Base-by-base conservation (phyloP, 441 rosid genomes). In the Rhodomyrtus psidioides region DNA sequence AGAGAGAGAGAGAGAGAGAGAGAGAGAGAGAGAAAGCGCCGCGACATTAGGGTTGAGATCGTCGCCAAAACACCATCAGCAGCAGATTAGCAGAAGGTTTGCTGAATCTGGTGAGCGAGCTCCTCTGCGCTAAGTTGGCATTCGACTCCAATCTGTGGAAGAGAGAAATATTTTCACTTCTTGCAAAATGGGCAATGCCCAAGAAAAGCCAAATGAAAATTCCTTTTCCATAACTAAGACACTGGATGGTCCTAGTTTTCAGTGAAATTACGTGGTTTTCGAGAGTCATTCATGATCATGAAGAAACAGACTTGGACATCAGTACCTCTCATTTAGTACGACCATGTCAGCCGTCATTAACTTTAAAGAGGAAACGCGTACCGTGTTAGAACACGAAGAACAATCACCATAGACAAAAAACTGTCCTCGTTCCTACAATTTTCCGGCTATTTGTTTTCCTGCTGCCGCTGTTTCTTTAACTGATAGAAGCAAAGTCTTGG, bases 101-200 rank as follows among this genome's bases (percentile, higher is more conserved):
- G 95, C 91, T 94, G 99, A 86, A 97, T 92, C 89, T 94, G 96
- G 57, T 95, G 95, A 58, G 98, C 99, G 83, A 97, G 93, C 88
- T 97, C 99, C 85, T 96, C 99, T 2, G 98, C 99, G 83, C 99
- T 96, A 15, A 97, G 96, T 91, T 89, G 98, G 91, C 99, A 97
- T 91, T 95, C 98, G 87, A 95, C 92, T 90, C 99, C 99, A 89
- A 97, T 94, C 99, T 97, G 92, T 83, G 39, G 55, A 51, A 51
- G 53, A 51, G 53, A 51, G 53, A 51, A 51, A 12, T 39, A 39
- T 70, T 3, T 42, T 57, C 81, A 27, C 54, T 19, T 42, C 76
- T 81, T 74, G 83, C 59, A n/a, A 39, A 21, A 58, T 28, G 57
- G n/a, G 39, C 27, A 65, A 74, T 2, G 54, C 51, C 14, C n/a